A percentile compares a stretch with the other conserved stretches of the same genome.
Evolutionary conservation across 768 basidiomycete genomes (phyloP).

Genomic region (Ramaria rubella): DNA sequence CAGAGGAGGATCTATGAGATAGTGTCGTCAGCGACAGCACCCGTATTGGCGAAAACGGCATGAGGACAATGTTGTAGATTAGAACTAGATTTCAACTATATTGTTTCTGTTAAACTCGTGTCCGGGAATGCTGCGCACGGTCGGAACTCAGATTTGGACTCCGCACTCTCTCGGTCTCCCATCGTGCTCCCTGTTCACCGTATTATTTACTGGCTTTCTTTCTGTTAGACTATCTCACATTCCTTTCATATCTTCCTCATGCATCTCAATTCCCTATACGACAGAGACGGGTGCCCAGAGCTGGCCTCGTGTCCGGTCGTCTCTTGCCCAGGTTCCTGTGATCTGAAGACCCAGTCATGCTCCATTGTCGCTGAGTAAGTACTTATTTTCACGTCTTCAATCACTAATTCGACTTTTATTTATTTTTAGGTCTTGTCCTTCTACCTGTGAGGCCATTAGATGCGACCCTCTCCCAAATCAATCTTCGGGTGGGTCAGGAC

Average conservation of each 20-base stretch:
- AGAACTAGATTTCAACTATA: not conserved
- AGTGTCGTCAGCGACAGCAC: not conserved
- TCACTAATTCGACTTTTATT: not conserved
- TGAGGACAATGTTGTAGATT: too few species aligned
- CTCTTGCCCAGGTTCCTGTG: constrained; percentile 4
- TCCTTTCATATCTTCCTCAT: constrained; percentile 1
- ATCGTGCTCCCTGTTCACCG: not conserved
- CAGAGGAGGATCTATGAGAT: constrained; percentile 77
- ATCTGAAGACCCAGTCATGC: constrained; percentile 7
- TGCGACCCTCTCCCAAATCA: not conserved
- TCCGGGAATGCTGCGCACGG: too few species aligned
- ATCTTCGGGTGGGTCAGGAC: constrained; percentile 23
- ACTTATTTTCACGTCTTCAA: not conserved
- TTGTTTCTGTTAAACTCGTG: not conserved
- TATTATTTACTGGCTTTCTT: not conserved
- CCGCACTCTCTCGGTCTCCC: not conserved
- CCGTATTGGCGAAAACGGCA: not conserved
- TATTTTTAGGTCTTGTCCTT: constrained; percentile 5
- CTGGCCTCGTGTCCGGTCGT: not conserved
- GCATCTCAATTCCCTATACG: not conserved
- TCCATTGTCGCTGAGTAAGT: constrained; percentile 8
- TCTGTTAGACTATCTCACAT: constrained; percentile 1
- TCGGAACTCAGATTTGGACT: not conserved
- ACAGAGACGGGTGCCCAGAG: not conserved
- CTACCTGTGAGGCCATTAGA: constrained; percentile 1